Evolutionary conservation across 2,329 filamentous ascomycete species (phyloP).

Genomic region (Sporothrix luriei): DNA sequence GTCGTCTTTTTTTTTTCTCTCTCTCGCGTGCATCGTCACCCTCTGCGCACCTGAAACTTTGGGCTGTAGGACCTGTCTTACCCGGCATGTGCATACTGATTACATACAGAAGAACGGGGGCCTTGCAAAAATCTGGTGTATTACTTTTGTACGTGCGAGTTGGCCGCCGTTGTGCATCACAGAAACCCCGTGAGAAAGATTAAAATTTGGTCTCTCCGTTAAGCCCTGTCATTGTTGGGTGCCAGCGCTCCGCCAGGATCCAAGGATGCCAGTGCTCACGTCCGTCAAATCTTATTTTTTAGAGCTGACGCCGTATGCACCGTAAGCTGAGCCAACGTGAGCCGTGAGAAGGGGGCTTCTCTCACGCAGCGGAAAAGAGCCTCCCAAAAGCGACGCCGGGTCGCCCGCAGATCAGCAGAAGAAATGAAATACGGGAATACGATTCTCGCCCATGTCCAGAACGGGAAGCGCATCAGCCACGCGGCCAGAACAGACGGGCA

Average conservation of each 20-base stretch:
- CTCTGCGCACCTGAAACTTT: constrained; percentile 17
- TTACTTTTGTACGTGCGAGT: not conserved
- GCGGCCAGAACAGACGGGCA: not conserved
- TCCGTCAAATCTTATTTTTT: constrained; percentile 22
- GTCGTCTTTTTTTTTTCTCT: not conserved
- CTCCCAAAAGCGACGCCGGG: constrained; percentile 12
- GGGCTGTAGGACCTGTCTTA: constrained; percentile 26
- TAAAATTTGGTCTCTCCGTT: not conserved
- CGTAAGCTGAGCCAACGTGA: constrained; percentile 3
- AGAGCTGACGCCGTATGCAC: not conserved
- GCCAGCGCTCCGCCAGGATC: constrained; percentile 7
- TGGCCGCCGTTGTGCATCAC: not conserved
- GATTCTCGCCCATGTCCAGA: not conserved
- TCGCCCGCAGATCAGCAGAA: constrained; percentile 8
- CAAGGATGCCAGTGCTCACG: constrained; percentile 14
- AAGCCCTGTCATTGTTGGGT: not conserved
- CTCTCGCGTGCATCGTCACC: not conserved
- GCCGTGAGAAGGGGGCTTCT: not conserved
- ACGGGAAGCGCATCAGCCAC: not conserved
- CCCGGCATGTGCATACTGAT: not conserved
- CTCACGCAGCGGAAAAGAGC: not conserved
- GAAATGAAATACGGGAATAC: not conserved
- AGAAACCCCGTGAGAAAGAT: not conserved
- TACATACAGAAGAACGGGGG: not conserved
- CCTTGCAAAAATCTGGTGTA: not conserved